Evolutionary conservation across 2,329 filamentous ascomycete species (phyloP).

Genomic region (Sarocladiaceae sp.): DNA sequence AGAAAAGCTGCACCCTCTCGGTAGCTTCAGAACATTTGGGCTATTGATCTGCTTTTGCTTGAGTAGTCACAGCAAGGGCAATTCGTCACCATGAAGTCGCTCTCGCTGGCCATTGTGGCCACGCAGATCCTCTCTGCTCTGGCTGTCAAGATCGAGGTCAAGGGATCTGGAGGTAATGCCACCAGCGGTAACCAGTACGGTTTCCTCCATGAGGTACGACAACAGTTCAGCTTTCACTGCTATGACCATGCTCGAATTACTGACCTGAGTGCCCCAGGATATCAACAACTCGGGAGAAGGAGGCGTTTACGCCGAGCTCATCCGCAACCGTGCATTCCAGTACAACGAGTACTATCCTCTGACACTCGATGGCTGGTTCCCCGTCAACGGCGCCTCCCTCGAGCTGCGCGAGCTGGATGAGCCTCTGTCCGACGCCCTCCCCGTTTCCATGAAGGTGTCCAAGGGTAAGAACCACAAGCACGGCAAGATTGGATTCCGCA

Average conservation of each 20-base stretch:
- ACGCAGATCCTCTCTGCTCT: constrained; percentile 11
- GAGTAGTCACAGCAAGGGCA: not conserved
- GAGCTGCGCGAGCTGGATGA: constrained; percentile 38
- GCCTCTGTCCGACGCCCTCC: constrained; percentile 46
- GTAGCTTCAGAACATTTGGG: no score
- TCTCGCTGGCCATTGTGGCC: constrained; percentile 17
- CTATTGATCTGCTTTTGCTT: no score
- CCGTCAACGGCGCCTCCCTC: constrained; percentile 36
- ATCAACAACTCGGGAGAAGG: constrained; percentile 67
- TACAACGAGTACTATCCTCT: constrained; percentile 34
- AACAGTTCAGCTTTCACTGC: not conserved
- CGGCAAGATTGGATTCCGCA: constrained; percentile 39
- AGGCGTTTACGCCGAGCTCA: constrained; percentile 65
- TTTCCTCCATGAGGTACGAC: constrained; percentile 35
- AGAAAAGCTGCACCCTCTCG: no score
- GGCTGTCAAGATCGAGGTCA: constrained; percentile 31
- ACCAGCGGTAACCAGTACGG: constrained; percentile 40
- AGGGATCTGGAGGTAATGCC: constrained; percentile 31
- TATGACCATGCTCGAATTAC: not conserved
- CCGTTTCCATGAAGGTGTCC: constrained; percentile 43
- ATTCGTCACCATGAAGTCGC: constrained; percentile 13
- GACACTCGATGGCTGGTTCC: constrained; percentile 38
- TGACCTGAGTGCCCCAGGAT: constrained; percentile 31
- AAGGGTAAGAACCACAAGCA: constrained; percentile 22
- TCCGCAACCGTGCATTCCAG: constrained; percentile 67